Base-by-base conservation (phyloP, 768 basidiomycete species). In the Auriscalpium microsporum region DNA sequence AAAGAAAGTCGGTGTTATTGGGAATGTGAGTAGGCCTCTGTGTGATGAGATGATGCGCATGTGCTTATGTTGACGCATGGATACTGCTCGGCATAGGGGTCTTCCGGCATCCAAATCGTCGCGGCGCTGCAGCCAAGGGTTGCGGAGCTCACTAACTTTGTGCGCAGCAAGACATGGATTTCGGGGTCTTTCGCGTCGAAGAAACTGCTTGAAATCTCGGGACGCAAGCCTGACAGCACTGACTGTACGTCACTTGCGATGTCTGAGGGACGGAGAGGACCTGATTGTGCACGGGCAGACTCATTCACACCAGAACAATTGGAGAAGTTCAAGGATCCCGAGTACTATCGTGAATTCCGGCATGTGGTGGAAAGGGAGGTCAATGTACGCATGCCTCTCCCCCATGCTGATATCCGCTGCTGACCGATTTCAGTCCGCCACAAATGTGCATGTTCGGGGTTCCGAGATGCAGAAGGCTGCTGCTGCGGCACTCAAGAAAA, bases 41-140 rank as follows among this genome's bases (percentile, higher is more conserved):
- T 49, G 33, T 16, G 13, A 4, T 45, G 49, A 40, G 11, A 9
- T 17, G 48, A 4, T 38, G 45, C 8, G 28, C 34, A 19, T 19
- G 19, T 6, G 3, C 46, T 5, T 21, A 33, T 37, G 21, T n/a
- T n/a, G n/a, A n/a, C n/a, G n/a, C n/a, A n/a, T n/a, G n/a, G n/a
- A n/a, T n/a, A n/a, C 21, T 21, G 21, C 21, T 21, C 21, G 21
- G 21, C 38, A 6, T 19, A 62, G 61, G 62, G 59, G 28, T 60
- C 65, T 13, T 61, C 62, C 9, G 66, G 59, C 7, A 60, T 64
- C 17, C 66, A 66, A 54, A 48, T 63, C 23, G 62, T 67, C n/a
- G 56, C 65, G 2, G 60, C 60, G 8, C 53, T 66, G 23, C 66
- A 66, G 49, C 61, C 58, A 3, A 48, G 50, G 35, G 60, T 59